Evolutionary conservation across 768 basidiomycete species (phyloP).

Genomic region (Phylloporus scabripes): DNA sequence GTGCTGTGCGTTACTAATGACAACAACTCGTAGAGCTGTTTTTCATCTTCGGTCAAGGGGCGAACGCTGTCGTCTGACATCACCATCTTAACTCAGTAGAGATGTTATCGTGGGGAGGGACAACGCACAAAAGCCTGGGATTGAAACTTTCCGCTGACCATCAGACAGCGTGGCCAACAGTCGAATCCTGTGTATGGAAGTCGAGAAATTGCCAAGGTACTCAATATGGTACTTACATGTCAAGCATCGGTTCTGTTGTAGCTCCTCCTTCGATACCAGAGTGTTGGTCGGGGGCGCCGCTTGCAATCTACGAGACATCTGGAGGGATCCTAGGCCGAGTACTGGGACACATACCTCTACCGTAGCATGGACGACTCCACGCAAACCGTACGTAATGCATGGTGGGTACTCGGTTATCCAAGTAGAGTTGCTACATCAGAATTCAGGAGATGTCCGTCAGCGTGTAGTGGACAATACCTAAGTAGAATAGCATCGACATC

Average conservation of each 20-base stretch:
- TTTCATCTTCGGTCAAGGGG: conserved; percentile 60
- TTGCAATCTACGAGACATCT: conserved; percentile 49
- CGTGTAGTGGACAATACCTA: conserved; percentile 42
- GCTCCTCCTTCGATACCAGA: conserved; percentile 94
- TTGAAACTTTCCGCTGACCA: conserved; percentile 50
- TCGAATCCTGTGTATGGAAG: conserved; percentile 50
- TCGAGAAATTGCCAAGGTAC: not conserved
- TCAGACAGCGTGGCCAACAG: conserved; percentile 69
- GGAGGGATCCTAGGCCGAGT: not conserved
- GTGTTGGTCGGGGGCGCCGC: conserved; percentile 74
- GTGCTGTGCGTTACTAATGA: conserved; percentile 64
- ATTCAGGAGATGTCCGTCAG: not conserved
- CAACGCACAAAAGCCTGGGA: conserved; percentile 79
- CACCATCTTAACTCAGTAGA: not conserved
- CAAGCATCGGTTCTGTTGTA: conserved; percentile 83
- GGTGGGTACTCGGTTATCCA: conserved; percentile 94
- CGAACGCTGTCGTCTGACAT: conserved; percentile 70
- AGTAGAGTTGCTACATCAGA: conserved; percentile 73
- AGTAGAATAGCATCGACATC: conserved; percentile 85
- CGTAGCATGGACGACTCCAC: conserved; percentile 88
- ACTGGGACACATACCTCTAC: conserved; percentile 48
- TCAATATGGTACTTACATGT: conserved; percentile 54
- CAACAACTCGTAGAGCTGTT: conserved; percentile 60
- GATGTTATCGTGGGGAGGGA: not conserved
- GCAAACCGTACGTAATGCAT: conserved; percentile 90